Evolutionary conservation across 2,329 filamentous ascomycete species (phyloP), one percentile per base, ranked within the genome.

Genomic region (Microcyclospora tardicrescens): DNA sequence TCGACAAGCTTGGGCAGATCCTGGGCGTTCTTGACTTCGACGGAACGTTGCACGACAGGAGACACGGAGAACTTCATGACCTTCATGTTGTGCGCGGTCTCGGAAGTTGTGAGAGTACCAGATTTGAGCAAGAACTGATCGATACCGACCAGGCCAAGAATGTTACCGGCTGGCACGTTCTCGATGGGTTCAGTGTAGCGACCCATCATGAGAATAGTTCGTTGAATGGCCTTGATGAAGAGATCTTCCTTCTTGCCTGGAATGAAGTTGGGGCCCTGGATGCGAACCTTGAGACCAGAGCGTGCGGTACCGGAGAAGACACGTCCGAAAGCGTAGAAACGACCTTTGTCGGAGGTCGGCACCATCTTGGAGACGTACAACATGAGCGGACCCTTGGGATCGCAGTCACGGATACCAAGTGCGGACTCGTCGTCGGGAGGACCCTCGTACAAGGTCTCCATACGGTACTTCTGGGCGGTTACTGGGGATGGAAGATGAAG

Each of bases 61-160:
- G 91, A 96, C 66, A 98, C 91, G 62, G 91, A 98, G 83, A 98
- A 98, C 77, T 95, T 96, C 91, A 98, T 98, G 72, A 98, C 91
- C 82, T 96, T 96, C 61, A 98, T 73, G 81, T 98, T 98, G 82
- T 98, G 91, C 65, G 91, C 89, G 52, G 85, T 93, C 56, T 98
- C 91, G 64, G 76, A 80, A 65, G 89, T 96, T 70, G 87, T 94
- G 59, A 98, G 83, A 61, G 91, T 98, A 82, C 91, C 91, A 66
- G 91, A 96, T 82, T 98, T 98, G 75, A 98, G 86, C 76, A 98
- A 76, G 84, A 96, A 98, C 79, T 98, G 91, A 67, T 98, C 91
- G 58, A 98, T 85, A 81, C 91, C 91, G 63, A 98, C 91, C 60
- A 98, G 78, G 77, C 91, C 91, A 61, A 95, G 81, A 75, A 98